Base-by-base conservation (phyloP, 164 flowering plant genomes). In the Berberis vulgaris region DNA sequence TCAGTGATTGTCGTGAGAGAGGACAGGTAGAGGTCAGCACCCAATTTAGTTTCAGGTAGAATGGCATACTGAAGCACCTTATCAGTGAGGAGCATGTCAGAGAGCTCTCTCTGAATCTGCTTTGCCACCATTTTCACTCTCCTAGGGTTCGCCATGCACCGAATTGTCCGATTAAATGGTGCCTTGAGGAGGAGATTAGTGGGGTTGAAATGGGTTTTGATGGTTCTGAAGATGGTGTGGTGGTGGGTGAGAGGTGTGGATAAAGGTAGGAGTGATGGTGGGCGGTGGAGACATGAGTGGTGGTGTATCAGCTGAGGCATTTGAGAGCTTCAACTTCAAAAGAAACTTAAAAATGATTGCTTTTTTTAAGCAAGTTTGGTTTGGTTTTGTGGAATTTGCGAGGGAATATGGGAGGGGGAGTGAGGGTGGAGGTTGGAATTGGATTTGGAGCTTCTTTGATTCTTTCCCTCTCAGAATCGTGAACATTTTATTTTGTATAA, bases 81-180 rank as follows among this genome's bases (percentile, higher is more conserved):
- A 63, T 94, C 96, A 1, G 88, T 87, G 38, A 87, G 71, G 26
- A 94, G 78, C 99, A 94, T 94, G 55, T 87, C 86, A 1, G 97
- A 87, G 39, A 94, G 70, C 76, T 87, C 97, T 50, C 99, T 82
- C 74, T 64, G 59, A 67, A 94, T 94, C 73, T 94, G 97, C 71
- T 85, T 89, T 1, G 96, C 89, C 75, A 94, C 99, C 97, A 86
- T 91, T 68, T 86, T 82, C 73, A 88, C 96, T 64, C 99, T 86
- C 73, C 96, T 69, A 8, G 87, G 87, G 64, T 80, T 83, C 11
- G 98, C 98, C 97, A 94, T 94, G 74, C 97, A 94, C 73, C 56
- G 67, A 12, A 83, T 57, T 13, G 60, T 45, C 3, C 38, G 40
- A 39, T 52, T 61, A 50, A 26, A 12, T 12, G 12, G 49, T 7